Evolutionary conservation across 2,329 filamentous ascomycete species (phyloP), one percentile per base, ranked within the genome.

Genomic region (Fusarium virguliforme): DNA sequence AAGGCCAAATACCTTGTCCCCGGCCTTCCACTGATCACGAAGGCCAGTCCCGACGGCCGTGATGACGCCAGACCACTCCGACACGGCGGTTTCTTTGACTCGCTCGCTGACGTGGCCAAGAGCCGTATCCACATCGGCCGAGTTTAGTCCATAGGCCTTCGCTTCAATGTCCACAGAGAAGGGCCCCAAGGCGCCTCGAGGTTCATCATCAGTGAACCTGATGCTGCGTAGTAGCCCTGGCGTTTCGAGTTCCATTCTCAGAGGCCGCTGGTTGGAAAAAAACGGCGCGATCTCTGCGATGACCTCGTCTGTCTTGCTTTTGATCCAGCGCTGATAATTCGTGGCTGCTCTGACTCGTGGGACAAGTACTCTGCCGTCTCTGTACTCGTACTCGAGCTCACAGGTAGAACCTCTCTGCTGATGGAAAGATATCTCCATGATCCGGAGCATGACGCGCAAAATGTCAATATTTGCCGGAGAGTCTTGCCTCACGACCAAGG

Each of bases 341-440:
- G 43, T 9, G 5, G 43, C 43, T 1, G 24, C 8, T 1, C 43
- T 48, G 1, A 71, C 34, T 0, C 38, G 32, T 0, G 48, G 68
- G 6, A 72, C 54, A 2, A 72, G 41, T 2, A 72, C 61, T 2
- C 10, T 59, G 0, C 38, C 54, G 6, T 70, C 53, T 0, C 18
- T 40, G 34, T 71, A 72, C 24, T 69, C 57, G 8, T 70, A 71
- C 12, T 63, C 68, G 6, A 62, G 18, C 13, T 72, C 68, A 0
- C 43, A 70, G 0, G 34, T 50, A 1, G 48, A 24, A 4, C 50
- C 48, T 6, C 68, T 43, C 3, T 63, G 54, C 0, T 71, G 57
- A 1, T 71, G 26, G 0, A 72, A 71, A 0, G 65, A 70, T 0
- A 70, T 22, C 3, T 38, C 37, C 1, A 70, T 55, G 3, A 71